Base-by-base conservation (phyloP, 225 moss, liverwort and hornwort genomes). In the Straminergon stramineum region DNA sequence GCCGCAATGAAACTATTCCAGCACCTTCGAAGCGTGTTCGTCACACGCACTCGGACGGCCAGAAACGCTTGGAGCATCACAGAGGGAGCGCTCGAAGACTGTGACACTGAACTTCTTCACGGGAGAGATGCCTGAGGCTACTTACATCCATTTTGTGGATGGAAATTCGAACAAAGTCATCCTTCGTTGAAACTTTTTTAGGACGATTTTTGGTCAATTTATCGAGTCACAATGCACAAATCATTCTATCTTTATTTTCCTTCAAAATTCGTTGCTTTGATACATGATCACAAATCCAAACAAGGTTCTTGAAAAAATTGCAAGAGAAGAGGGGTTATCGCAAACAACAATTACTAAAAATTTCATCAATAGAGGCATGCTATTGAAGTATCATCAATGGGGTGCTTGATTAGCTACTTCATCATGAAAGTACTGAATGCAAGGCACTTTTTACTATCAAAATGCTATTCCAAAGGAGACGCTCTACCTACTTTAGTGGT, bases 381-480 rank as follows among this genome's bases (percentile, higher is more conserved):
- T 28, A 45, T 28, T 0, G 5, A 9, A 73, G 27, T 5, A 43
- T 73, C 43, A 43, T 73, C 3, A 10, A 27, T 43, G 9, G 74
- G 10, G 6, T 1, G 1, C 27, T 71, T 1, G 1, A 26, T 15
- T 5, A 15, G 5, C 2, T 0, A 0, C 16, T 73, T 43, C 28
- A 43, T 43, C 2, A 0, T 28, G 30, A 17, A 45, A 74, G 28
- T 45, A 45, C 4, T 48, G 48, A 74, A 28, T 0, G 3, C 0
- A 0, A 4, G 10, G 17, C 10, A 18, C 17, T 45, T 74, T 17
- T 45, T 74, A 30, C 43, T 74, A 74, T 11, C 45, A 30, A 45
- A 45, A 45, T 45, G 30, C 0, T 30, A 0, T 1, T 74, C 0
- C 30, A 45, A 45, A 28, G 11, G 7, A 74, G 9, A 10, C 1